These are phyloP conservation scores for Lactarius vividus DNA, from an alignment of 768 basidiomycete species.

Conservation along the genomic window DNA sequence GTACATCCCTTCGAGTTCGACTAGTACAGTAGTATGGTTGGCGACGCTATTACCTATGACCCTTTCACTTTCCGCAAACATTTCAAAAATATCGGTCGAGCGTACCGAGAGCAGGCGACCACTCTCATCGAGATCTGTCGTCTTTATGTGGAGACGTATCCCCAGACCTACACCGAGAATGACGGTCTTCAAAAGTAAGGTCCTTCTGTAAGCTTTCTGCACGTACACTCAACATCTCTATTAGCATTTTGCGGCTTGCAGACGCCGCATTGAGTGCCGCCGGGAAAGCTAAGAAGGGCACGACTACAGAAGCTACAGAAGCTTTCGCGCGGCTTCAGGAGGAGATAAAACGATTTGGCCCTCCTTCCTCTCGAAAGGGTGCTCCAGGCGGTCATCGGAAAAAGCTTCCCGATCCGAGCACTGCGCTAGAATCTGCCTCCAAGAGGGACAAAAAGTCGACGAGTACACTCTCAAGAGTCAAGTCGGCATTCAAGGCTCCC, in stretches of 20 bases:
- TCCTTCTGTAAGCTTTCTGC: background rate
- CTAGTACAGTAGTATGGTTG: background rate
- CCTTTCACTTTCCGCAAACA: background rate
- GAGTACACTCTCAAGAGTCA: background rate
- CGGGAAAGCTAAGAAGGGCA: background rate
- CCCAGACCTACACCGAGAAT: background rate
- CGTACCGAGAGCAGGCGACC: background rate
- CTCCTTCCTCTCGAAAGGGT: background rate
- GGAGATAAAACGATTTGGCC: background rate
- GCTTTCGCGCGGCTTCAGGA: background rate
- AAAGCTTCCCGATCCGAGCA: background rate
- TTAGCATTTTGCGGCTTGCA: background rate
- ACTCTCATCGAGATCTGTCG: constrained; percentile 9
- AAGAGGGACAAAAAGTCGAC: background rate
- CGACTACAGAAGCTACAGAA: background rate
- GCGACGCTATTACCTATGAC: background rate
- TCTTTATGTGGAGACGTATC: background rate
- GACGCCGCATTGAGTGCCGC: constrained; percentile 2
- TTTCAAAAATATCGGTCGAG: constrained; percentile 3
- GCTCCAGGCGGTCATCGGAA: background rate
- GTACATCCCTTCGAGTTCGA: background rate
- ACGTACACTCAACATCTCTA: no score
- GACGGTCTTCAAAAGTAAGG: background rate
- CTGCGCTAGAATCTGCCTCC: background rate
- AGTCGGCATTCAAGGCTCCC: background rate